phyloP scores from a whole-genome alignment of 2,329 filamentous ascomycete genomes.

The Zymoseptoria pseudotritici region DNA sequence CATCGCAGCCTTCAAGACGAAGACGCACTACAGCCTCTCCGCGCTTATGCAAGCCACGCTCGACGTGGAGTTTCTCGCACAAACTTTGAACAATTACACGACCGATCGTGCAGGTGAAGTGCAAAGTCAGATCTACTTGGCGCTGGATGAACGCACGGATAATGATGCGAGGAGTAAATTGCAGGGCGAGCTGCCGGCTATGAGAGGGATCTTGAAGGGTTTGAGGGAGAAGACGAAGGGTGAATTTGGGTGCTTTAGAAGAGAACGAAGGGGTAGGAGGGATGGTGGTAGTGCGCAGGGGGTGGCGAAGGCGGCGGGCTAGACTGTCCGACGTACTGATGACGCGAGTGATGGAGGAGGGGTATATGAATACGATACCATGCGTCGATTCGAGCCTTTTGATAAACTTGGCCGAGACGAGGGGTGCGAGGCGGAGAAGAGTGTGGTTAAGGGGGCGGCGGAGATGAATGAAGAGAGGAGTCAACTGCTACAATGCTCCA shows the following conservation, averaged over 20 bases:
- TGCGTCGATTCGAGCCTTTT: background rate
- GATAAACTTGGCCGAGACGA: background rate
- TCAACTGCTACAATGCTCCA: background rate
- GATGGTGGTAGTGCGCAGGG: conserved; percentile 6
- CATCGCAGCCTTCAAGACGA: conserved; percentile 68
- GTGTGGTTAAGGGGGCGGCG: background rate
- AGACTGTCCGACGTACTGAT: background rate
- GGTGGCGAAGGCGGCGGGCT: background rate
- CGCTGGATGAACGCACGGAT: conserved; percentile 81
- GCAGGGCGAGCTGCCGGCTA: conserved; percentile 81
- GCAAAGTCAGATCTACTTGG: conserved; percentile 86
- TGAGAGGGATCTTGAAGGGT: conserved; percentile 79
- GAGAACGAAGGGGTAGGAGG: conserved; percentile 13
- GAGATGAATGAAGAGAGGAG: background rate
- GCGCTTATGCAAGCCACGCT: conserved; percentile 94
- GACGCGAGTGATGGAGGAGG: background rate
- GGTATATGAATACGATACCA: background rate
- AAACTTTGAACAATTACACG: conserved; percentile 84
- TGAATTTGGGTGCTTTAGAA: conserved; percentile 53
- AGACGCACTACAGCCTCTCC: conserved; percentile 60
- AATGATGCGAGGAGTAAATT: conserved; percentile 72
- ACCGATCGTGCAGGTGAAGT: conserved; percentile 72
- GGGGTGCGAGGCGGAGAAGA: background rate
- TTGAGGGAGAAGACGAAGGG: conserved; percentile 73
- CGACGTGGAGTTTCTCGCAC: conserved; percentile 92